Evolutionary conservation across 352 stramenopile species (phyloP).

Genomic region (Pythium apleroticum): DNA sequence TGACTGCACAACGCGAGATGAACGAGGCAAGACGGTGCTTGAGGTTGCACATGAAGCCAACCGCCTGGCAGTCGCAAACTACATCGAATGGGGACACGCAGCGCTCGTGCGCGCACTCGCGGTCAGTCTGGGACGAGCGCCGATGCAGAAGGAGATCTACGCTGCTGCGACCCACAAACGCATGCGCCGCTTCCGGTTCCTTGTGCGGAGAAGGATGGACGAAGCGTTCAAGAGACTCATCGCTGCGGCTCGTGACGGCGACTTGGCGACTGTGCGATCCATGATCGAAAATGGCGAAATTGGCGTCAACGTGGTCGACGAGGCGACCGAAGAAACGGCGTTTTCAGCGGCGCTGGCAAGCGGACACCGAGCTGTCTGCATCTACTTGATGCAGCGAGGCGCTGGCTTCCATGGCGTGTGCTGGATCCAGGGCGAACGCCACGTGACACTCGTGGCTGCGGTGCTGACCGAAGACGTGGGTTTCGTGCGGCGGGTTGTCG

Average conservation of each 20-base stretch:
- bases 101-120: background rate
- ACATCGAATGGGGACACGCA: background rate
- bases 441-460: background rate
- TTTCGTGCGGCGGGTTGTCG: background rate
- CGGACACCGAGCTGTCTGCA: background rate
- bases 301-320: background rate
- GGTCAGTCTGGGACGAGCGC: background rate
- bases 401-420: background rate
- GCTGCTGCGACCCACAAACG: background rate
- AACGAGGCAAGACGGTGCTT: no score
- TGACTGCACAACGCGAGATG: no score
- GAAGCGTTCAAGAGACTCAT: background rate
- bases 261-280: background rate
- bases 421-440: background rate
- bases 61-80: background rate
- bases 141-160: background rate
- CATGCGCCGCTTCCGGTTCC: background rate
- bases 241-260: background rate
- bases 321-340: background rate
- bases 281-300: background rate
- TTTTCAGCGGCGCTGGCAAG: background rate
- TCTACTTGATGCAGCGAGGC: background rate
- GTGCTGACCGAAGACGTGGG: background rate
- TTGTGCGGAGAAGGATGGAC: background rate
- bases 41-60: no score